phyloP scores from a whole-genome alignment of 1,139 yeast genomes.

The Saccharomyces hybrid region DNA sequence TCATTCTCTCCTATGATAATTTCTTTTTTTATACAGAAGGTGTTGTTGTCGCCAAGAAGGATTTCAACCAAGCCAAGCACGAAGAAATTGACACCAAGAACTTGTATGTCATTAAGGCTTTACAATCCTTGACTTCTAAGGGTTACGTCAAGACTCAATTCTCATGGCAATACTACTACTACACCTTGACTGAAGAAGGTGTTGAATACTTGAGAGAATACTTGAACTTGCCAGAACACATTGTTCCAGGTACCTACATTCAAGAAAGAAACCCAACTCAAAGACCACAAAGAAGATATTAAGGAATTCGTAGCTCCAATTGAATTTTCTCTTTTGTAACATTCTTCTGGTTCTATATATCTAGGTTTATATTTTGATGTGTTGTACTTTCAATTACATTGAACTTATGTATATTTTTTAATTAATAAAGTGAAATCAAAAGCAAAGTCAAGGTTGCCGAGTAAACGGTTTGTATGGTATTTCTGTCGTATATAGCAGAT shows the following conservation, averaged over 20 bases:
- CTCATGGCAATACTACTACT: slow-evolving; percentile 99
- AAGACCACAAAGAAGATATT: slow-evolving; percentile 48
- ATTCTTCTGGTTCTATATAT: slow-evolving; percentile 1
- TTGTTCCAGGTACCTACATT: slow-evolving; percentile 97
- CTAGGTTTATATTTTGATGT: slow-evolving; percentile 1
- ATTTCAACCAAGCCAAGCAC: slow-evolving; percentile 94
- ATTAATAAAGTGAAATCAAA: slow-evolving; percentile 1
- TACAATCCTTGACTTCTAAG: slow-evolving; percentile 97
- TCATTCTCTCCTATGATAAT: background rate
- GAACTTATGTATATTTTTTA: background rate
- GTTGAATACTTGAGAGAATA: slow-evolving; percentile 96
- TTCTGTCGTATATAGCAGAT: background rate
- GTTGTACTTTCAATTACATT: background rate
- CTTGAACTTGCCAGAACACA: slow-evolving; percentile 97
- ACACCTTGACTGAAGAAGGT: slow-evolving; percentile 99
- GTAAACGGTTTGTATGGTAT: background rate
- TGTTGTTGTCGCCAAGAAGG: slow-evolving; percentile 98
- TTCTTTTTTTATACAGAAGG: slow-evolving; percentile 55
- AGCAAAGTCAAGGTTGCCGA: background rate
- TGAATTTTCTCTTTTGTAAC: slow-evolving; percentile 3
- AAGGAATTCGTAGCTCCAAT: slow-evolving; percentile 7
- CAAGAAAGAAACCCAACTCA: slow-evolving; percentile 85
- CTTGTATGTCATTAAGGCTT: slow-evolving; percentile 97
- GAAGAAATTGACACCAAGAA: slow-evolving; percentile 96
- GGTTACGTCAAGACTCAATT: slow-evolving; percentile 99